These are phyloP conservation scores for Raffaelea ambrosiae DNA, from an alignment of 2,329 filamentous ascomycete genomes.

Conservation along the genomic window DNA sequence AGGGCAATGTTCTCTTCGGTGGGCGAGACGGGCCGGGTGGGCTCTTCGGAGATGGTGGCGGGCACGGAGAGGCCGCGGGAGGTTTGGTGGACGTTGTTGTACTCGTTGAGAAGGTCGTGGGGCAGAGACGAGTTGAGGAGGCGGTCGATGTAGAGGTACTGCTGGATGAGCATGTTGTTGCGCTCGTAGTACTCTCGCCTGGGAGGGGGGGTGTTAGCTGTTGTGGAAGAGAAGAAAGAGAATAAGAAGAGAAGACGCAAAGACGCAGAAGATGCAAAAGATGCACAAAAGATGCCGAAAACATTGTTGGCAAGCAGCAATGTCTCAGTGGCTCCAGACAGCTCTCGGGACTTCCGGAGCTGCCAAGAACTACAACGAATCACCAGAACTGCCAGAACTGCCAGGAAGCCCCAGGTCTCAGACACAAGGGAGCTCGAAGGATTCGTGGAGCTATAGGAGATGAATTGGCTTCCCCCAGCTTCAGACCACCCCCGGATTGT, in stretches of 20 bases:
- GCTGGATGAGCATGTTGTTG: slow-evolving; percentile 79
- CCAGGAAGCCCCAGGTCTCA: no score
- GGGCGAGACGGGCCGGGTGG: slow-evolving; percentile 5
- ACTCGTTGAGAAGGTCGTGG: slow-evolving; percentile 85
- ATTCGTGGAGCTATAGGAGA: no score
- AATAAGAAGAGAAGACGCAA: not conserved
- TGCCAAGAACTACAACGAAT: no score
- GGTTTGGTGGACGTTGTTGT: slow-evolving; percentile 54
- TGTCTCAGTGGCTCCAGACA: no score
- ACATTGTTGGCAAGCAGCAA: no score
- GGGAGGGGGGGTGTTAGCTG: not conserved
- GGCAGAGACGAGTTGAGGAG: slow-evolving; percentile 88
- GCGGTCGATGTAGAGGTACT: slow-evolving; percentile 89
- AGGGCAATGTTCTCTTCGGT: not conserved
- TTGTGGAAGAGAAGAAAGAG: not conserved
- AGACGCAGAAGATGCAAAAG: no score
- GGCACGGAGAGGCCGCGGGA: slow-evolving; percentile 53
- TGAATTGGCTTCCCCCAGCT: no score
- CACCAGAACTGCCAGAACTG: no score
- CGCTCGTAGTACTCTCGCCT: slow-evolving; percentile 75
- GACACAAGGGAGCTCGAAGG: no score
- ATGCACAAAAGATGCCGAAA: no score
- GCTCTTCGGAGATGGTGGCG: slow-evolving; percentile 67
- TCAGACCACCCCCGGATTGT: no score
- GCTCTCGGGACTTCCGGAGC: no score